These are phyloP conservation scores for Flaveria sonorensis DNA, from an alignment of 129 eudicot species.

Conservation along the genomic window DNA sequence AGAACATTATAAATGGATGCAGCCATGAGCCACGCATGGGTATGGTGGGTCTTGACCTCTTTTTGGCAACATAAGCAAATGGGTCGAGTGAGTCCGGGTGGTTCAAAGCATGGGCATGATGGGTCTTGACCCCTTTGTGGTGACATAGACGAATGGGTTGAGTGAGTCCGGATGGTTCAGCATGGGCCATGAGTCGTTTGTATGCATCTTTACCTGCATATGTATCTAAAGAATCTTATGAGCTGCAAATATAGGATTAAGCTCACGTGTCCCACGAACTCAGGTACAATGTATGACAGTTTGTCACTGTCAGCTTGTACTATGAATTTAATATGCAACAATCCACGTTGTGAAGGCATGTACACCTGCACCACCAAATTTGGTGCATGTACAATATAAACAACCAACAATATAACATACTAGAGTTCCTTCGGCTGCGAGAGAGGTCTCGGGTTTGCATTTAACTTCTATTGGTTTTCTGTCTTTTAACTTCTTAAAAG, in stretches of 20 bases:
- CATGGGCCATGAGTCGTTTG: slow-evolving; percentile 26
- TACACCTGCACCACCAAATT: not conserved
- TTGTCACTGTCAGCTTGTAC: not conserved
- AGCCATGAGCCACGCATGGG: slow-evolving; percentile 26
- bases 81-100: slow-evolving; percentile 3
- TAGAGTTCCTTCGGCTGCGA: too few species aligned
- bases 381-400: slow-evolving; percentile 8
- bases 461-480: too few species aligned
- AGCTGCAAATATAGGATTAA: slow-evolving; percentile 3
- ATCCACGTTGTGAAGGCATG: not conserved
- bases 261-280: not conserved
- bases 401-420: not conserved
- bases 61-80: slow-evolving; percentile 13
- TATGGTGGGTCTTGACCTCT: slow-evolving; percentile 29
- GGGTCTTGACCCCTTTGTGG: slow-evolving; percentile 13
- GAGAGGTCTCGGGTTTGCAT: too few species aligned
- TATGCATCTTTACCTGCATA: slow-evolving; percentile 19
- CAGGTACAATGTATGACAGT: slow-evolving; percentile 23
- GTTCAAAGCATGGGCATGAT: slow-evolving; percentile 25
- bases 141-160: slow-evolving; percentile 19
- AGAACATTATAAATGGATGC: slow-evolving; percentile 41
- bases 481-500: too few species aligned
- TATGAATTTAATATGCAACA: not conserved
- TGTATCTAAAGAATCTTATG: slow-evolving; percentile 21
- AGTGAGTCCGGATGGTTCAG: slow-evolving; percentile 14